Evolutionary conservation across 2,329 filamentous ascomycete genomes (phyloP), one percentile per base, ranked within the genome.

Genomic region (Phialemonium atrogriseum): DNA sequence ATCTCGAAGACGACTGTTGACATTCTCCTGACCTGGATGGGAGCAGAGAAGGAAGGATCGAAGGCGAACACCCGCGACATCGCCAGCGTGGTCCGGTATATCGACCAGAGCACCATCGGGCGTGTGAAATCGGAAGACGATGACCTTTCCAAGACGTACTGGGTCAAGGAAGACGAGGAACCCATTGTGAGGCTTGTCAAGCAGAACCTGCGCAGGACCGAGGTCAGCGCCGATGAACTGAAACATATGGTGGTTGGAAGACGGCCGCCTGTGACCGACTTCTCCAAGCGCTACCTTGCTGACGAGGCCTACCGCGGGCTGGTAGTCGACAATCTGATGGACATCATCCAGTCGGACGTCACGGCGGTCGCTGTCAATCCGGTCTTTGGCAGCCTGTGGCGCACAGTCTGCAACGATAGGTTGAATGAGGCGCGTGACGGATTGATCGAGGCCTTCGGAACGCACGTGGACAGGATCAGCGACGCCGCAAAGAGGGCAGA

Each of bases 371-470:
- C 66, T 0, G 43, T 68, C 7, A 70, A 70, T 34, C 63, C 66
- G 1, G 55, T 71, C 1, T 71, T 71, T 30, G 66, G 66, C 5
- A 54, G 50, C 6, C 54, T 71, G 3, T 71, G 67, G 66, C 54
- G 66, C 6, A 52, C 60, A 0, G 55, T 70, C 4, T 70, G 64
- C 47, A 66, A 56, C 27, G 65, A 71, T 41, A 54, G 62, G 4
- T 37, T 41, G 2, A 61, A 63, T 37, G 44, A 55, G 1, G 50
- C 48, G n/a, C 58, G 66, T 4, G 55, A 65, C 24, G 48, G 42
- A 2, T 51, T 70, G 1, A 52, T 68, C 11, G 37, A 53, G n/a
- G 43, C 52, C 0, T 70, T 71, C 32, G 54, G 62, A 2, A 34
- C 43, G 1, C 39, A 54, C n/a, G 53, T 68, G 2, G 54, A 62